Base-by-base conservation (phyloP, 1,139 yeast genomes). In the Pneumocystis wakefieldiae region DNA sequence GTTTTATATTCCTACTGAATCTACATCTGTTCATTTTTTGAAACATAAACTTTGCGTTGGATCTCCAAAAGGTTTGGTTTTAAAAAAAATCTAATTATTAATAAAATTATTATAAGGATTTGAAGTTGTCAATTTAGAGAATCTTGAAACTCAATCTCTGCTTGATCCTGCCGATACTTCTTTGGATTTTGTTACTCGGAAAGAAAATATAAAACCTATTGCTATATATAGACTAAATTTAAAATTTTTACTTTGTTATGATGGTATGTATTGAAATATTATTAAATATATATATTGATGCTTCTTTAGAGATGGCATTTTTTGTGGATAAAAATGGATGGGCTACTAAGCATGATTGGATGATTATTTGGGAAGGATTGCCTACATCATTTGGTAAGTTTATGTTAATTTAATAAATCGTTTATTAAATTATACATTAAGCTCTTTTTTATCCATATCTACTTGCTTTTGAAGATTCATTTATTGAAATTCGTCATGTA, bases 131-230 rank as follows among this genome's bases (percentile, higher is more conserved):
- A 81, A 80, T 57, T 80, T 91, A 68, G 95, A 89, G 71, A 85
- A 86, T 19, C 82, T 85, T 60, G 83, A 82, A 68, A 85, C 85
- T 71, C 92, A 86, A 72, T 82, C 87, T 10, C 80, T 91, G 63
- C 78, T 91, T 69, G 97, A 91, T 75, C 96, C 95, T 57, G 97
- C 97, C 0, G 98, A 92, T 73, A 94, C 97, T 0, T 89, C 97
- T 39, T 78, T 92, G 64, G 98, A 92, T 72, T 92, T 92, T 77
- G 97, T 95, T n/a, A 84, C 87, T 57, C 87, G 87, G 68, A 83
- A 86, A 67, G 96, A 88, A 74, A 82, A 83, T 7, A 81, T 92
- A 65, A 87, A 88, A 68, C 98, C 98, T 35, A 82, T 90, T 73
- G 91, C 95, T 3, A 90, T 92, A 67, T 95, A 91, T 73, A 81